Conservation (phyloP, 1,284 basidiomycete genomes). For the Singerocomus rubriflavus region DNA sequence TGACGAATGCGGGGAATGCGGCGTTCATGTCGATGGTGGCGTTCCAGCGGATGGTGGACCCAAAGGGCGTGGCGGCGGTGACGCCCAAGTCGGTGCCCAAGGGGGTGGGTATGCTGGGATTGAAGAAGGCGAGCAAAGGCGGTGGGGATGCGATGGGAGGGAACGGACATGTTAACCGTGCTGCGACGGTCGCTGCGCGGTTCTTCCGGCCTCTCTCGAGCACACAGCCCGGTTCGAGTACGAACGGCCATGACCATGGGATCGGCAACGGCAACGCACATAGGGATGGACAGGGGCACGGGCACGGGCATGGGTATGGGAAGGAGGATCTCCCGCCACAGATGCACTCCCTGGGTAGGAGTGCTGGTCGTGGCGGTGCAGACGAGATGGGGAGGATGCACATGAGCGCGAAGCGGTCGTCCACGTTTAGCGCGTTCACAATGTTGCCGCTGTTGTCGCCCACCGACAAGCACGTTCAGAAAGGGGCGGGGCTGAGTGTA, state of each 20-base stretch:
- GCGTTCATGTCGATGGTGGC: conserved; percentile 62
- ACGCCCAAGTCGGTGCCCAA: too few species aligned
- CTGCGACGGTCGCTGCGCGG: conserved; percentile 15
- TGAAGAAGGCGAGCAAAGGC: background rate
- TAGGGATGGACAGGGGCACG: too few species aligned
- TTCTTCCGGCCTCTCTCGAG: conserved; percentile 16
- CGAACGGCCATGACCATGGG: too few species aligned
- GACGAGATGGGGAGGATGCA: conserved; percentile 28
- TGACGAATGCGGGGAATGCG: conserved; percentile 72
- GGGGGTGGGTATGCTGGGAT: background rate
- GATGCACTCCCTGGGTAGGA: background rate
- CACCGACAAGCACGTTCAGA: conserved; percentile 5
- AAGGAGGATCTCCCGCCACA: background rate
- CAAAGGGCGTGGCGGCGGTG: conserved; percentile 16
- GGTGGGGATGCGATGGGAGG: background rate
- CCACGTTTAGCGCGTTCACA: conserved; percentile 19
- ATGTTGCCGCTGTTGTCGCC: conserved; percentile 8
- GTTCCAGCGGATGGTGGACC: conserved; percentile 62
- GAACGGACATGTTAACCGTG: conserved; percentile 10
- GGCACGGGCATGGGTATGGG: too few species aligned
- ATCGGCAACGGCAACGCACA: too few species aligned
- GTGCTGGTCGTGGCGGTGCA: background rate
- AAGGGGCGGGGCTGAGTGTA: background rate
- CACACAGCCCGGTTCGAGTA: background rate
- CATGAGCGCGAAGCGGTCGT: conserved; percentile 10